A percentile compares a stretch with the other conserved stretches of the same genome.
Evolutionary conservation across 257 asterid genomes (phyloP).

Genomic region (Primulina eburnea): DNA sequence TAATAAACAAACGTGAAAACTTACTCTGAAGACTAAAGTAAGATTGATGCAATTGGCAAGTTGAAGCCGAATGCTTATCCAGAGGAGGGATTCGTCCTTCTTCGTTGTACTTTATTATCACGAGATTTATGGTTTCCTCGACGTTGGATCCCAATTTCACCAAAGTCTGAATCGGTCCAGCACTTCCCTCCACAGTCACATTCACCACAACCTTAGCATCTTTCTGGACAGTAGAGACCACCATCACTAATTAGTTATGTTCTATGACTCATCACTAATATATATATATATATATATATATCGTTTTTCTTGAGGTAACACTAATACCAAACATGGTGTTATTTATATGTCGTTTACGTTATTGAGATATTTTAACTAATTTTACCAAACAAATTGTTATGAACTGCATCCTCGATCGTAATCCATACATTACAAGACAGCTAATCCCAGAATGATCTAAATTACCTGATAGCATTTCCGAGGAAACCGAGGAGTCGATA

Average conservation of each 20-base stretch:
- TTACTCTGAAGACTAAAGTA: conserved; percentile 50
- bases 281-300: no score
- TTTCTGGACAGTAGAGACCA: conserved; percentile 3
- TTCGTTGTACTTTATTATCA: conserved; percentile 28
- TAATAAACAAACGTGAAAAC: not conserved
- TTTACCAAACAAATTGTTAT: no score
- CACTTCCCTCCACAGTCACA: conserved; percentile 48
- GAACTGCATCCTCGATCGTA: no score
- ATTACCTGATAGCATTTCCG: conserved; percentile 32
- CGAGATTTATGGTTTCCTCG: conserved; percentile 39
- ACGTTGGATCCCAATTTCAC: conserved; percentile 47
- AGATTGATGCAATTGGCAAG: conserved; percentile 40
- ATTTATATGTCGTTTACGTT: no score
- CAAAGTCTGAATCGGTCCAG: conserved; percentile 44
- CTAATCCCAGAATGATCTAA: not conserved
- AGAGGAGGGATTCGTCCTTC: conserved; percentile 50
- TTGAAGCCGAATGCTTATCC: conserved; percentile 30
- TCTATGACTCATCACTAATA: no score
- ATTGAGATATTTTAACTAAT: no score
- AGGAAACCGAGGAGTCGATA: conserved; percentile 24
- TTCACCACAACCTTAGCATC: conserved; percentile 46
- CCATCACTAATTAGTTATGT: no score
- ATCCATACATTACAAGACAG: no score
- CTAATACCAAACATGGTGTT: not conserved
- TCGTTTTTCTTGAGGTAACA: no score